phyloP scores from a whole-genome alignment of 176 grass and related monocot genomes.

The Oryza meridionalis region DNA sequence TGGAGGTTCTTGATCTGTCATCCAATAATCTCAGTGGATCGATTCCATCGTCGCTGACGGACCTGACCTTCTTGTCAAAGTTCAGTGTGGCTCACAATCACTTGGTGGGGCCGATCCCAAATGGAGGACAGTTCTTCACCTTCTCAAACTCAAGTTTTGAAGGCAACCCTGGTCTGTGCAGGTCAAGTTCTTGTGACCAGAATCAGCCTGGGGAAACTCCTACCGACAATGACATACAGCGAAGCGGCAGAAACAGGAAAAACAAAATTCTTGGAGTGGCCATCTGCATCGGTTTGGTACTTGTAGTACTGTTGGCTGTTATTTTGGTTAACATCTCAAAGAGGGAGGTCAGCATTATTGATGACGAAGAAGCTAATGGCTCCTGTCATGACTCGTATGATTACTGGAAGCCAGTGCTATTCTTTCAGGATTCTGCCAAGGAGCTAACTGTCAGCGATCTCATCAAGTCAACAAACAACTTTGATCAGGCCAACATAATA shows the following conservation, averaged over 20 bases:
- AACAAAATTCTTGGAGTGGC: slow-evolving; percentile 78
- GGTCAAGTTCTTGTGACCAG: slow-evolving; percentile 56
- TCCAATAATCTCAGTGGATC: slow-evolving; percentile 80
- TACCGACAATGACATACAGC: slow-evolving; percentile 12
- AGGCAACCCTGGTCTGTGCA: slow-evolving; percentile 77
- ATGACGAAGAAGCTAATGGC: slow-evolving; percentile 49
- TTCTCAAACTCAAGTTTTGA: slow-evolving; percentile 95
- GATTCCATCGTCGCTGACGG: slow-evolving; percentile 71
- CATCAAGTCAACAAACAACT: slow-evolving; percentile 89
- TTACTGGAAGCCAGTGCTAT: slow-evolving; percentile 76
- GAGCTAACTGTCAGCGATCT: slow-evolving; percentile 83
- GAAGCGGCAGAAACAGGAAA: slow-evolving; percentile 50
- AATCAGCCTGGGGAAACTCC: slow-evolving; percentile 35
- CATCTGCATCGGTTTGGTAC: slow-evolving; percentile 68
- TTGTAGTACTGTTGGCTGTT: slow-evolving; percentile 64
- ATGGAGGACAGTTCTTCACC: slow-evolving; percentile 83
- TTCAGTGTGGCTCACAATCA: slow-evolving; percentile 91
- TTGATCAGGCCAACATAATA: slow-evolving; percentile 97
- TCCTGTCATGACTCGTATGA: slow-evolving; percentile 51
- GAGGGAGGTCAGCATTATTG: slow-evolving; percentile 53
- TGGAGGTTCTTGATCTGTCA: slow-evolving; percentile 92
- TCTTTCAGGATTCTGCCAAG: slow-evolving; percentile 82
- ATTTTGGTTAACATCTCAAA: slow-evolving; percentile 81
- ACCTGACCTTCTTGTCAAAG: slow-evolving; percentile 94
- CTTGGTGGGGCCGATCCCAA: slow-evolving; percentile 67